A percentile compares a stretch with the other conserved stretches of the same genome.
phyloP scores from a whole-genome alignment of 805 yeast genomes.

The Kodamaea neixiangensis region DNA sequence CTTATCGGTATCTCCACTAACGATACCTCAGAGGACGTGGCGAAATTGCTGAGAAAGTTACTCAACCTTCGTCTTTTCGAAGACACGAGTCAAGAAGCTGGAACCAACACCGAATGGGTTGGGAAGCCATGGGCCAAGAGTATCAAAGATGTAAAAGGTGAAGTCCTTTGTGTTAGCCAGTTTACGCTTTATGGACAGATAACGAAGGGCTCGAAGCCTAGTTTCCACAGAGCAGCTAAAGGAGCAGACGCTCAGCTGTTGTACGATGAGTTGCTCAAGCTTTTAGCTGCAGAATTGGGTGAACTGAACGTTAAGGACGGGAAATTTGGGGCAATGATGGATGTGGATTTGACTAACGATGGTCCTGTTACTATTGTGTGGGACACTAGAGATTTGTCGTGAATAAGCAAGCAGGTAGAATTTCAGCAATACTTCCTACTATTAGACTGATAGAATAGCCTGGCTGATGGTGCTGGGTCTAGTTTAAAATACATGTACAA shows the following conservation, averaged over 20 bases:
- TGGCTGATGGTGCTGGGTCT: too few relatives aligned
- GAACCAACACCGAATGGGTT: slow-evolving; percentile 45
- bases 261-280: slow-evolving; percentile 54
- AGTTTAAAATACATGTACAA: too few relatives aligned
- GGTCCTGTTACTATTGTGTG: slow-evolving; percentile 90
- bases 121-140: slow-evolving; percentile 75
- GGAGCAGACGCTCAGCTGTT: slow-evolving; percentile 57
- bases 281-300: slow-evolving; percentile 55
- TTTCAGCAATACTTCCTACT: too few relatives aligned
- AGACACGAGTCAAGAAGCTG: slow-evolving; percentile 47
- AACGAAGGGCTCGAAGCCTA: slow-evolving; percentile 92
- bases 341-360: slow-evolving; percentile 81
- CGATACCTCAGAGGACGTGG: slow-evolving; percentile 76
- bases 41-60: slow-evolving; percentile 66
- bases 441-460: not conserved
- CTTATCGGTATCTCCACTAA: slow-evolving; percentile 81
- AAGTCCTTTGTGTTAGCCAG: slow-evolving; percentile 85
- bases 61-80: slow-evolving; percentile 73
- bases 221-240: slow-evolving; percentile 88
- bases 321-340: slow-evolving; percentile 97
- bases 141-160: slow-evolving; percentile 59
- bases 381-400: slow-evolving; percentile 57
- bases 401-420: slow-evolving; percentile 8
- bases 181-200: slow-evolving; percentile 86
- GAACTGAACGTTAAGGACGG: slow-evolving; percentile 77